These are phyloP conservation scores for Nannochloris sp. DNA, from an alignment of 139 green algal species.

Conservation along the genomic window DNA sequence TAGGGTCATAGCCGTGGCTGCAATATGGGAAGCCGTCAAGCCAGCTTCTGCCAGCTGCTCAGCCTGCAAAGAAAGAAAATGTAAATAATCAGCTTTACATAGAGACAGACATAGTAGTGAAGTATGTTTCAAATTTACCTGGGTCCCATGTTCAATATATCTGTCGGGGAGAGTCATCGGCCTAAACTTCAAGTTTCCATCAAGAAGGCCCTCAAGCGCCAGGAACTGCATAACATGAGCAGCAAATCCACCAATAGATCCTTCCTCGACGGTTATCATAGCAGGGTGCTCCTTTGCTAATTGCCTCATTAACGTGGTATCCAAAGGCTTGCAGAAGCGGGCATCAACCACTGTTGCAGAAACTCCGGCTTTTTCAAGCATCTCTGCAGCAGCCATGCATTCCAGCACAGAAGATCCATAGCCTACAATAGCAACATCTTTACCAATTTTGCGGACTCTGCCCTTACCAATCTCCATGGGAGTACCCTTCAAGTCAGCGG, in stretches of 20 bases:
- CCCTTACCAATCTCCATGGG: conserved; percentile 84
- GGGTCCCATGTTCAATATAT: conserved; percentile 86
- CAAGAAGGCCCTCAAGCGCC: conserved; percentile 80
- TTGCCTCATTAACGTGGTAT: conserved; percentile 63
- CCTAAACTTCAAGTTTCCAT: conserved; percentile 89
- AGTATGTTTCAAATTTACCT: conserved; percentile 22
- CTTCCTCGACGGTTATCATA: conserved; percentile 97
- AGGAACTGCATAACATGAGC: conserved; percentile 92
- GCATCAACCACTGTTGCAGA: conserved; percentile 87
- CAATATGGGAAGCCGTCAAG: conserved; percentile 80
- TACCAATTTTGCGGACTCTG: conserved; percentile 71
- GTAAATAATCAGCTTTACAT: not conserved
- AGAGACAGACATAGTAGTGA: not conserved
- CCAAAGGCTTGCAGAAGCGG: conserved; percentile 98
- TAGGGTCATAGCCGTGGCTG: conserved; percentile 69
- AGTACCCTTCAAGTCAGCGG: conserved; percentile 77
- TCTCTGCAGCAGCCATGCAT: conserved; percentile 75
- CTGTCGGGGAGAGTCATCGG: conserved; percentile 92
- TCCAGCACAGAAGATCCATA: conserved; percentile 87
- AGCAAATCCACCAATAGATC: conserved; percentile 91
- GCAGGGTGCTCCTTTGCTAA: conserved; percentile 77
- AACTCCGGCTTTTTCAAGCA: conserved; percentile 73
- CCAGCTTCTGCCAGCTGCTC: conserved; percentile 90
- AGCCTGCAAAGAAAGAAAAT: conserved; percentile 19
- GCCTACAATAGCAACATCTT: conserved; percentile 83